Evolutionary conservation across 2,329 filamentous ascomycete species (phyloP), one percentile per base, ranked within the genome.

Genomic region (Coleophoma cylindrospora): DNA sequence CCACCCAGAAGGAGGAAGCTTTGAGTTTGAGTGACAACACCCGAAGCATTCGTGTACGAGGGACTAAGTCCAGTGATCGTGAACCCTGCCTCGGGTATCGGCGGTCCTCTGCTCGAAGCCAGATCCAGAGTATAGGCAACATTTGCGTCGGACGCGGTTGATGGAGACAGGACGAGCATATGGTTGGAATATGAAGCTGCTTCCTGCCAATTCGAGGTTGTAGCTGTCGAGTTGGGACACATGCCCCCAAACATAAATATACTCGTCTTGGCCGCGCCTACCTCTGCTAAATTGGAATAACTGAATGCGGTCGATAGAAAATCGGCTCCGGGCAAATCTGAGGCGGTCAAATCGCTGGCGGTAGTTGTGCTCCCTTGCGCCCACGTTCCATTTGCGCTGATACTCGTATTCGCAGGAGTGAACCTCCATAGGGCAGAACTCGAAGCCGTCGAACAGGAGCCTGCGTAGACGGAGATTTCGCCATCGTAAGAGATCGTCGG

Each of bases 11-110:
- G 70, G 12, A 96, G 81, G 57, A 89, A 92, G 59, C 85, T 84
- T 54, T 86, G 83, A 64, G 91, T 83, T 63, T 91, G 86, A 4
- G 83, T 86, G 38, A 85, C 73, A 3, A 75, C 74, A 3, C 80
- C 84, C 8, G 80, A 83, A 4, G 77, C 76, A 62, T 87, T 87
- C 17, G 85, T 84, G 57, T 82, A 84, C 1, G 87, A 86, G 0
- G 88, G 82, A 6, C 77, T 71, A 21, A 96, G 71, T 0, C 83
- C 76, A 1, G 91, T 95, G 46, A 95, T 79, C 1, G 84, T 86
- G 69, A 95, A 95, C 9, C 92, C 92, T 9, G 92, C 92, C 68
- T 95, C 90, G 1, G 90, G 77, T 40, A 91, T 79, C 0, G 89
- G 87, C 61, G 86, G 68, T 43, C 79, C 73, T 50, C 72, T 73